A percentile compares a stretch with the other conserved stretches of the same genome.
Evolutionary conservation across 768 basidiomycete species (phyloP).

Genomic region (Mycena sanguinolenta): DNA sequence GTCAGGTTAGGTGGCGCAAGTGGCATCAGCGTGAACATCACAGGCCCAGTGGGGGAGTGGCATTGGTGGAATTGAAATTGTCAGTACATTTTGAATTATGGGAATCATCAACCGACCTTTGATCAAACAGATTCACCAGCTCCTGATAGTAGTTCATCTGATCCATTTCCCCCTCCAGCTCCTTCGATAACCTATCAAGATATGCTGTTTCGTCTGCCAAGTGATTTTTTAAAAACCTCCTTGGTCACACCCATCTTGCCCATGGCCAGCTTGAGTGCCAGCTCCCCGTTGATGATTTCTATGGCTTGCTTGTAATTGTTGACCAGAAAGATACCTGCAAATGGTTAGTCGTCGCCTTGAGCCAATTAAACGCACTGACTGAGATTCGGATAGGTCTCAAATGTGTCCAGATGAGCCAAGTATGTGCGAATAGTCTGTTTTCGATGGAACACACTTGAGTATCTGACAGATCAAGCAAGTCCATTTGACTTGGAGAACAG

Average conservation of each 20-base stretch:
- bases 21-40: too few relatives aligned
- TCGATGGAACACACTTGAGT: constrained; percentile 26
- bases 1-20: too few relatives aligned
- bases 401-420: not conserved
- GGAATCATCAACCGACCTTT: not conserved
- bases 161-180: constrained; percentile 19
- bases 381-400: not conserved
- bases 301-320: constrained; percentile 26
- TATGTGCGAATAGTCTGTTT: constrained; percentile 24
- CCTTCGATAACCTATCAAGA: not conserved
- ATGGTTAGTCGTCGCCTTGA: too few relatives aligned
- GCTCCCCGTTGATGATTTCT: not conserved
- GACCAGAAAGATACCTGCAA: constrained; percentile 15
- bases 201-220: constrained; percentile 26
- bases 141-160: constrained; percentile 35
- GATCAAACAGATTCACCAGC: constrained; percentile 5
- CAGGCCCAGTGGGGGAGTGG: too few relatives aligned
- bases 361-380: too few relatives aligned
- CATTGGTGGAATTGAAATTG: not conserved
- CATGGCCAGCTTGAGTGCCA: not conserved
- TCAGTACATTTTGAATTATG: not conserved
- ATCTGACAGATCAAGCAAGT: not conserved
- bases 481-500: constrained; percentile 29
- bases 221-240: constrained; percentile 16
- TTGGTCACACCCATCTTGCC: not conserved